Conservation (phyloP, 192 early-diverging fungal species). For the Dissophora globulifera region DNA sequence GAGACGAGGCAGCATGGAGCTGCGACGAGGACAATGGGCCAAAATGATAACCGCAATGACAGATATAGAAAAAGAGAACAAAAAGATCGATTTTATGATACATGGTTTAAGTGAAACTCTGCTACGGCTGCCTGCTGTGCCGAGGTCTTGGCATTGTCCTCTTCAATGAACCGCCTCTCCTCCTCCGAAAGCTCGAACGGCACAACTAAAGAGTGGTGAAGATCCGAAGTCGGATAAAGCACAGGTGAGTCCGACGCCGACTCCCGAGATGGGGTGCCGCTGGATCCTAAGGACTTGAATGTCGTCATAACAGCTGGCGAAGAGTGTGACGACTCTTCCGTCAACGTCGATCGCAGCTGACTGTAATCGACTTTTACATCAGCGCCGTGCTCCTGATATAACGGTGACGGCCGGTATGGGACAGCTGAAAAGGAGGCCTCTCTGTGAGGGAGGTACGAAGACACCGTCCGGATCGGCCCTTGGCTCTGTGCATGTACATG, state of each 20-base stretch:
- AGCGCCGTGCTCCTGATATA: conserved; percentile 4
- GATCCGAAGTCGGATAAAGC: conserved; percentile 36
- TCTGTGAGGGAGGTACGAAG: conserved; percentile 34
- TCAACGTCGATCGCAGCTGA: conserved; percentile 17
- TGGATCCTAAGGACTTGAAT: background rate
- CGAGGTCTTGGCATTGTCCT: conserved; percentile 38
- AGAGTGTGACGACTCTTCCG: background rate
- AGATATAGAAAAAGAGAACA: too few species aligned
- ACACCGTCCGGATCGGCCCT: conserved; percentile 35
- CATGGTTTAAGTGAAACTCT: background rate
- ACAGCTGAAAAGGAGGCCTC: background rate
- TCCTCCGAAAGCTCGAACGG: conserved; percentile 52
- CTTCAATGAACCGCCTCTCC: conserved; percentile 44
- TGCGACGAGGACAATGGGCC: too few species aligned
- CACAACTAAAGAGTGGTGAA: conserved; percentile 15
- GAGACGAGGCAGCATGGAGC: too few species aligned
- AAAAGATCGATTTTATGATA: too few species aligned
- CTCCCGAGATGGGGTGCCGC: background rate
- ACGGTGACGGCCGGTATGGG: conserved; percentile 22
- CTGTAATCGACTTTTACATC: conserved; percentile 19
- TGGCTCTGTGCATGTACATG: conserved; percentile 37
- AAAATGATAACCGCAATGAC: too few species aligned
- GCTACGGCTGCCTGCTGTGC: conserved; percentile 14
- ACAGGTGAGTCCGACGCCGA: conserved; percentile 17
- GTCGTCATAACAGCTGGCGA: background rate